Evolutionary conservation across 1,139 yeast species (phyloP).

Genomic region (Protomyces arabidopsidicola): DNA sequence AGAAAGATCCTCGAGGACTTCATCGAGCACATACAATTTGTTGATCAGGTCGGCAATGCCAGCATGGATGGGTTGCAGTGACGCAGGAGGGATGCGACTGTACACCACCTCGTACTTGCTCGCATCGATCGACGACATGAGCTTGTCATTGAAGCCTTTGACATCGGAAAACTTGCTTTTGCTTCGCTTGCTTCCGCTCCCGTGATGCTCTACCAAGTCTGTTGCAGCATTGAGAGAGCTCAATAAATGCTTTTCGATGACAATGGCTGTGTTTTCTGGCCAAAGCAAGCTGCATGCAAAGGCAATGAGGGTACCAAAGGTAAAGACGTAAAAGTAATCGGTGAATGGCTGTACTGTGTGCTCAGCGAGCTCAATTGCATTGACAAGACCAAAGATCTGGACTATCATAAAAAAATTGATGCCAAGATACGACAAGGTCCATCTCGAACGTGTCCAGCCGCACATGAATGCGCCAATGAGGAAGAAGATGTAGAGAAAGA

Average conservation of each 20-base stretch:
- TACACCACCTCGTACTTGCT: not conserved
- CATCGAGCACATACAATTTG: not conserved
- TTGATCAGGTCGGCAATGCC: not conserved
- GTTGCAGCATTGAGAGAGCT: not conserved
- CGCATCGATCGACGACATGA: not conserved
- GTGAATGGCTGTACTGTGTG: constrained; percentile 2
- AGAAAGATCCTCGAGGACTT: not conserved
- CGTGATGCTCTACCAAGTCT: not conserved
- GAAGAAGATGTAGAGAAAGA: constrained; percentile 1
- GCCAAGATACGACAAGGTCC: constrained; percentile 6
- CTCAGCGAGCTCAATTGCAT: constrained; percentile 1
- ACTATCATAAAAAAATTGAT: constrained; percentile 13
- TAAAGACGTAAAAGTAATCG: constrained; percentile 14
- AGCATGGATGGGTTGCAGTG: not conserved
- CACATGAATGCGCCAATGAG: constrained; percentile 7
- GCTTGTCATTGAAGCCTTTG: not conserved
- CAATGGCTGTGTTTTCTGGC: constrained; percentile 4
- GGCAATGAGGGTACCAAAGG: constrained; percentile 6
- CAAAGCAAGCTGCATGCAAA: not conserved
- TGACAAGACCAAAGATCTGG: constrained; percentile 10
- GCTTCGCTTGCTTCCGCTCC: not conserved
- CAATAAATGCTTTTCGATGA: not conserved
- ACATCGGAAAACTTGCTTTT: not conserved
- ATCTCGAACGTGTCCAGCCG: constrained; percentile 3
- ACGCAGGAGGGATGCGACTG: not conserved